phyloP scores from a whole-genome alignment of 2,329 filamentous ascomycete species.

The Rosellinia necatrix region DNA sequence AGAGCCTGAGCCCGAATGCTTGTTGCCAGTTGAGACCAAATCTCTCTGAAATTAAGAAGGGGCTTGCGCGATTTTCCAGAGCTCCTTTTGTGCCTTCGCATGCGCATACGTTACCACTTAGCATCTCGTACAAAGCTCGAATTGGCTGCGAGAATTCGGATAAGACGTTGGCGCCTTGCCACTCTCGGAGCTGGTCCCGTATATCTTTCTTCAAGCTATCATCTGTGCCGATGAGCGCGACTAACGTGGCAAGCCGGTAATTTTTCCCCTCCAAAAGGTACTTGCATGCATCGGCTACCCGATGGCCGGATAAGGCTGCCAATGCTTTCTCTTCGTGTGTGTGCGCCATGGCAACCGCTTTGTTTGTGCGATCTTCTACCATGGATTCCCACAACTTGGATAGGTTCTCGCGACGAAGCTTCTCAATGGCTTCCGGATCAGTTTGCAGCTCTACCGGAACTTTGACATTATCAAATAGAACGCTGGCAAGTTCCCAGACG shows the following conservation, averaged over 20 bases:
- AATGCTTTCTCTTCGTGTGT: slow-evolving; percentile 83
- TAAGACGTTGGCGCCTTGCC: slow-evolving; percentile 80
- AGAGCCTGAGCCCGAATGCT: slow-evolving; percentile 86
- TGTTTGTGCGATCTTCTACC: slow-evolving; percentile 63
- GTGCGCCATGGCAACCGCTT: slow-evolving; percentile 60
- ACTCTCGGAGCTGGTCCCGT: slow-evolving; percentile 77
- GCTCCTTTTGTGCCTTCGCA: slow-evolving; percentile 78
- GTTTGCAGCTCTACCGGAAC: slow-evolving; percentile 48
- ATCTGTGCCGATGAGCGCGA: slow-evolving; percentile 80
- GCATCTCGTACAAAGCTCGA: slow-evolving; percentile 84
- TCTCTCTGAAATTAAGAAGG: slow-evolving; percentile 80
- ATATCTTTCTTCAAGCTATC: slow-evolving; percentile 74
- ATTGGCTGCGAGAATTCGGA: slow-evolving; percentile 86
- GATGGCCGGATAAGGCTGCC: slow-evolving; percentile 76
- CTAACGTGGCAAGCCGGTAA: slow-evolving; percentile 80
- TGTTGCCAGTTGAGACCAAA: slow-evolving; percentile 94
- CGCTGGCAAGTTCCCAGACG: slow-evolving; percentile 84
- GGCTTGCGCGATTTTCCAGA: slow-evolving; percentile 77
- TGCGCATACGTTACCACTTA: slow-evolving; percentile 84
- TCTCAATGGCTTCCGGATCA: slow-evolving; percentile 42
- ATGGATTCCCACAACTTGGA: slow-evolving; percentile 68
- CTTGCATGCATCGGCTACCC: slow-evolving; percentile 81
- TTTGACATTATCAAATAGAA: slow-evolving; percentile 78
- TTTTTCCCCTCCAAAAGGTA: slow-evolving; percentile 76
- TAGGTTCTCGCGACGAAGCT: slow-evolving; percentile 65